phyloP scores from a whole-genome alignment of 1,139 yeast genomes.

The Taphrina deformans region DNA sequence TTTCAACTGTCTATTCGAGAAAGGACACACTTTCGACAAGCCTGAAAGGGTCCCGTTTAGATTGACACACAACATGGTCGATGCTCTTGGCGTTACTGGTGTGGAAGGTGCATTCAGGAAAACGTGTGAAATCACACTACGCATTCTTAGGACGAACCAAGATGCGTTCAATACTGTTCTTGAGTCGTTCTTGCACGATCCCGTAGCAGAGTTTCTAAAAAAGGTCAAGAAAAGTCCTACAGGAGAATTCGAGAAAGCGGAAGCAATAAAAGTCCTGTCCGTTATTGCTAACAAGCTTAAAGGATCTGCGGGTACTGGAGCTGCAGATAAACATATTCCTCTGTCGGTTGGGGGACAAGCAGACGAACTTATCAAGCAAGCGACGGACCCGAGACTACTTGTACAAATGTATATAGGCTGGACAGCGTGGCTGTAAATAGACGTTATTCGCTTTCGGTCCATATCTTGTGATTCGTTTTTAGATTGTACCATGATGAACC shows the following conservation, averaged over 20 bases:
- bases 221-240: conserved; percentile 35
- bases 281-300: conserved; percentile 76
- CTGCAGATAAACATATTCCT: conserved; percentile 59
- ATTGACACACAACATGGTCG: conserved; percentile 80
- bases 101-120: conserved; percentile 83
- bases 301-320: conserved; percentile 74
- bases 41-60: conserved; percentile 97
- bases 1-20: conserved; percentile 89
- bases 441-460: too few species aligned
- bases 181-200: conserved; percentile 91
- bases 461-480: too few species aligned
- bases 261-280: conserved; percentile 56
- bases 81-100: conserved; percentile 88
- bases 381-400: conserved; percentile 68
- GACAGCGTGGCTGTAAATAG: conserved; percentile 32
- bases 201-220: conserved; percentile 63
- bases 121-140: conserved; percentile 81
- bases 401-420: conserved; percentile 84
- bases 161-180: conserved; percentile 86
- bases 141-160: conserved; percentile 72
- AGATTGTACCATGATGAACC: too few species aligned
- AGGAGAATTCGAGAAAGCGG: conserved; percentile 38
- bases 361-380: conserved; percentile 81
- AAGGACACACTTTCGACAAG: conserved; percentile 57
- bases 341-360: conserved; percentile 92